Evolutionary conservation across 768 basidiomycete species (phyloP).

Genomic region (Lentinula detonsa): DNA sequence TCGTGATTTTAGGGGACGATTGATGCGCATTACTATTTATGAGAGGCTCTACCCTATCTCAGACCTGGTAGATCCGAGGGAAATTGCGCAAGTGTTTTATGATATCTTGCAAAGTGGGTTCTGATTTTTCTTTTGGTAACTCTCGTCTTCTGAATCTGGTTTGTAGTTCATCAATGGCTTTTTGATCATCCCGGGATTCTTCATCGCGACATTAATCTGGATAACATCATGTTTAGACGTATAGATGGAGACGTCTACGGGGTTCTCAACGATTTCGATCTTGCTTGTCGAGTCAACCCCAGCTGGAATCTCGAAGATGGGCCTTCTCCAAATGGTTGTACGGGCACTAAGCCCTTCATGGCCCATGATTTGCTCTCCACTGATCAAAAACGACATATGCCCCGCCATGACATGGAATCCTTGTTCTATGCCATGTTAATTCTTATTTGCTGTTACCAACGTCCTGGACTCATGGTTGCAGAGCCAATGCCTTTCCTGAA

Average conservation of each 20-base stretch:
- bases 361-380: background rate
- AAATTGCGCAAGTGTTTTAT: background rate
- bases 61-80: background rate
- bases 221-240: slow-evolving; percentile 10
- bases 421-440: background rate
- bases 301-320: background rate
- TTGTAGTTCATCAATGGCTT: slow-evolving; percentile 5
- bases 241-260: slow-evolving; percentile 8
- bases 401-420: slow-evolving; percentile 8
- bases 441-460: background rate
- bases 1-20: background rate
- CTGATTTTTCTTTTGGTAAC: too few species aligned
- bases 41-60: background rate
- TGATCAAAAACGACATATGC: background rate
- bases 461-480: background rate
- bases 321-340: background rate
- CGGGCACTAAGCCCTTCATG: slow-evolving; percentile 4
- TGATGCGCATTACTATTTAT: background rate
- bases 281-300: background rate
- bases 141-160: too few species aligned
- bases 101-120: background rate
- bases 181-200: slow-evolving; percentile 5
- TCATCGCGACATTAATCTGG: slow-evolving; percentile 11
- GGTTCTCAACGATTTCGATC: slow-evolving; percentile 11
- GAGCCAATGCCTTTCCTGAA: background rate